phyloP scores from a whole-genome alignment of 2,329 filamentous ascomycete species.

The Fusarium mexicanum region DNA sequence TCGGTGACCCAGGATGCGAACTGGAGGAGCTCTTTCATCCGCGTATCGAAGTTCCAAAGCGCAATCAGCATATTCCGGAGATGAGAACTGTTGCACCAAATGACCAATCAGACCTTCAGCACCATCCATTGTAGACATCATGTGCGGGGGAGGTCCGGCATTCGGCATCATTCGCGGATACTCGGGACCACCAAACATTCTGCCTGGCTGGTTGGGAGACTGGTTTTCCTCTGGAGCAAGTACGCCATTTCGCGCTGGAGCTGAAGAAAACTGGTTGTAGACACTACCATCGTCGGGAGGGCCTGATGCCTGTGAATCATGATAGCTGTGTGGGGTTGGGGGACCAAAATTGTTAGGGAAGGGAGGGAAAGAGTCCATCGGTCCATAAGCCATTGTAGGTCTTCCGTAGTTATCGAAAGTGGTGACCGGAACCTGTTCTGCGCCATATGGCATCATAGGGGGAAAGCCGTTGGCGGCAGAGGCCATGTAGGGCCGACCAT shows the following conservation, averaged over 20 bases:
- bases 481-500: slow-evolving; percentile 49
- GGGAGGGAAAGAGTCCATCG: slow-evolving; percentile 47
- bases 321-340: slow-evolving; percentile 68
- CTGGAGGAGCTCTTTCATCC: slow-evolving; percentile 50
- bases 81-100: slow-evolving; percentile 50
- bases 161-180: slow-evolving; percentile 49
- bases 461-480: slow-evolving; percentile 50
- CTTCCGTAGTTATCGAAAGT: slow-evolving; percentile 52
- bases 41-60: slow-evolving; percentile 57
- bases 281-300: slow-evolving; percentile 57
- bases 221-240: slow-evolving; percentile 43
- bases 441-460: slow-evolving; percentile 50
- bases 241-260: slow-evolving; percentile 52
- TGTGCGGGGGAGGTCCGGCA: slow-evolving; percentile 41
- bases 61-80: slow-evolving; percentile 54
- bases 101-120: slow-evolving; percentile 53
- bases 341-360: slow-evolving; percentile 58
- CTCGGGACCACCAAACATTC: slow-evolving; percentile 46
- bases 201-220: slow-evolving; percentile 42
- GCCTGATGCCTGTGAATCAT: slow-evolving; percentile 67
- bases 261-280: slow-evolving; percentile 52
- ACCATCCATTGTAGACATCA: slow-evolving; percentile 43
- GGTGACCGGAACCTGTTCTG: slow-evolving; percentile 48
- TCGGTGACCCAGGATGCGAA: slow-evolving; percentile 64
- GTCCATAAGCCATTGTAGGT: slow-evolving; percentile 49